phyloP scores from a whole-genome alignment of 768 basidiomycete genomes.

The Calocera viscosa region DNA sequence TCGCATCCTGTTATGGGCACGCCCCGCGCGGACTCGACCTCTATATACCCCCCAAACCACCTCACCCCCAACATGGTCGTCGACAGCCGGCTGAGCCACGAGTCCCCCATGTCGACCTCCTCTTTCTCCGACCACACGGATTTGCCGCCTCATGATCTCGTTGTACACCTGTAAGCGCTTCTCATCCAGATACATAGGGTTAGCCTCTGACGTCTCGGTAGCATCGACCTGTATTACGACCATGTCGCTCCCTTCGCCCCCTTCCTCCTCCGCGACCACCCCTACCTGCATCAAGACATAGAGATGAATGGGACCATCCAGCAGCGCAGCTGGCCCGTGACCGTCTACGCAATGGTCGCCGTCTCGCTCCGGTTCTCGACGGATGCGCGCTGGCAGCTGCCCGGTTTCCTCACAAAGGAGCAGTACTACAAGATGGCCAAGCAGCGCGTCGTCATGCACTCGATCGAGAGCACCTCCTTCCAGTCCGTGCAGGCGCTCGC shows the following conservation, averaged over 20 bases:
- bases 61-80: background rate
- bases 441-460: constrained; percentile 24
- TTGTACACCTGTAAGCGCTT: constrained; percentile 18
- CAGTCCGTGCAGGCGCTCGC: constrained; percentile 27
- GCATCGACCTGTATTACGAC: constrained; percentile 22
- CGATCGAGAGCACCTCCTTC: constrained; percentile 26
- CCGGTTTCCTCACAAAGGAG: constrained; percentile 14
- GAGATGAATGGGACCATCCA: constrained; percentile 14
- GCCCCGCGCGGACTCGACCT: background rate
- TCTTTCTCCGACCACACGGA: constrained; percentile 23
- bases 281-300: constrained; percentile 10
- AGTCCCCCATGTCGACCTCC: constrained; percentile 14
- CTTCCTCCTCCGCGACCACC: constrained; percentile 22
- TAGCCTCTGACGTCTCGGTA: background rate
- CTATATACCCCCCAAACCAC: background rate
- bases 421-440: constrained; percentile 22
- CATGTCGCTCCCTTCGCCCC: constrained; percentile 27
- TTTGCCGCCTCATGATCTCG: constrained; percentile 26
- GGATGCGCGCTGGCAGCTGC: constrained; percentile 18
- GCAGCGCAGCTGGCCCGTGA: constrained; percentile 22
- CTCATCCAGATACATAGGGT: background rate
- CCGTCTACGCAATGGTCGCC: constrained; percentile 27
- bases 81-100: background rate
- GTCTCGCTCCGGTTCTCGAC: constrained; percentile 24
- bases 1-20: background rate